These are phyloP conservation scores for Daldinia caldariorum DNA, from an alignment of 495 filamentous ascomycete genomes.

Conservation along the genomic window DNA sequence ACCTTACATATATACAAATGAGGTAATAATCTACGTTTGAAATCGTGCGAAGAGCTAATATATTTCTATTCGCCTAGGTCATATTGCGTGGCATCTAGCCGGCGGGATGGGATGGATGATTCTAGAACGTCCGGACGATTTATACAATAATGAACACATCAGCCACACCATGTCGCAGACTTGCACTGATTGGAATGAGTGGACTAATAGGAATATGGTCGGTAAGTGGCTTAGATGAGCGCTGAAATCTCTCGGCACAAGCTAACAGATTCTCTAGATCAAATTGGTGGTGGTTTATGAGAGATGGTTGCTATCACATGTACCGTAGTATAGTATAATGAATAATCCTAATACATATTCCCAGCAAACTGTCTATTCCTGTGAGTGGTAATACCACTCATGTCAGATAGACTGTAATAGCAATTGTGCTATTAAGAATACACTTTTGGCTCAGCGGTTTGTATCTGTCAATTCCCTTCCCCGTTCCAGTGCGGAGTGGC, in stretches of 20 bases:
- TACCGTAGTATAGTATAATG: neutral
- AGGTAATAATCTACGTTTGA: no score
- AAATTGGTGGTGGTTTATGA: neutral
- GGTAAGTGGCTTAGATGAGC: neutral
- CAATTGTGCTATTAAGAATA: no score
- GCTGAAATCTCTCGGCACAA: neutral
- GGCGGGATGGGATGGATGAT: constrained; percentile 61
- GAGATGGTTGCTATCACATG: neutral
- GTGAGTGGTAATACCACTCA: no score
- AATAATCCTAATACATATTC: neutral
- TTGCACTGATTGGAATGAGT: constrained; percentile 59
- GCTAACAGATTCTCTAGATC: neutral
- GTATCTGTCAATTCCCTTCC: neutral
- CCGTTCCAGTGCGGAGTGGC: neutral
- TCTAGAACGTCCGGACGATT: constrained; percentile 54
- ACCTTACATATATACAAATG: no score
- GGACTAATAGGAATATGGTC: neutral
- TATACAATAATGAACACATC: constrained; percentile 34
- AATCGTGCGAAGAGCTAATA: neutral
- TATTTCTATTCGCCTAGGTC: constrained; percentile 44
- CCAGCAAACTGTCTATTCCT: no score
- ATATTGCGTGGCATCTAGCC: constrained; percentile 65
- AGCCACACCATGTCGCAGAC: constrained; percentile 52
- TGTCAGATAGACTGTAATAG: no score
- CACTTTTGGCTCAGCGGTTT: no score